Base-by-base conservation (phyloP, 2,329 filamentous ascomycete species). In the Cercospora nicotianae region DNA sequence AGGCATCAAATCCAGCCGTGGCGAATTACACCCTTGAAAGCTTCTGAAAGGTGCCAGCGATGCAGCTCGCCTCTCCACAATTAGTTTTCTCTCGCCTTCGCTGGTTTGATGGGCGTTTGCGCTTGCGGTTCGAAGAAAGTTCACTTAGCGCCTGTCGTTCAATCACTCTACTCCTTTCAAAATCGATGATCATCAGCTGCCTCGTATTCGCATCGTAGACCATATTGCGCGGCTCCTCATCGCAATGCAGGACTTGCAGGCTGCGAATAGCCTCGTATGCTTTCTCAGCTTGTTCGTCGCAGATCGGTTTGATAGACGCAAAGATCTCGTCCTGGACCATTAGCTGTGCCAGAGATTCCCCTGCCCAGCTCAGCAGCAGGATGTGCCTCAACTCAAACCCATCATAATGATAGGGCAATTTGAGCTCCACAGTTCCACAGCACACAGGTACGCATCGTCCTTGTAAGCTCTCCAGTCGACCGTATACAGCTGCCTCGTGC, bases 391-490 rank as follows among this genome's bases (percentile, higher is more conserved):
- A n/a, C n/a, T n/a, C n/a, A n/a, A n/a, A n/a, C n/a, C n/a, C n/a
- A n/a, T n/a, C n/a, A n/a, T n/a, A n/a, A n/a, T n/a, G n/a, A n/a
- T n/a, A n/a, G n/a, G n/a, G n/a, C n/a, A n/a, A n/a, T n/a, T n/a
- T n/a, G n/a, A n/a, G n/a, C n/a, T n/a, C n/a, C n/a, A n/a, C n/a
- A n/a, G 31, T 10, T 36, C 57, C 57, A 60, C 57, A 60, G 31
- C 57, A 60, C 57, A 60, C 57, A 60, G 57, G 57, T 28, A 60
- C 57, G 57, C 36, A 60, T 60, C 57, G 57, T n/a, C 57, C 57
- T 60, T 60, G 57, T 28, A 60, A 31, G 57, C 57, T 60, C 57
- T 60, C 13, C 26, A 60, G 57, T 60, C 57, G 57, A 60, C 9
- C 57, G 57, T 60, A 60, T 20, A 60, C 57, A 31, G 57, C 36